phyloP scores from a whole-genome alignment of 495 filamentous ascomycete species.

The Penicillium waksmanii region DNA sequence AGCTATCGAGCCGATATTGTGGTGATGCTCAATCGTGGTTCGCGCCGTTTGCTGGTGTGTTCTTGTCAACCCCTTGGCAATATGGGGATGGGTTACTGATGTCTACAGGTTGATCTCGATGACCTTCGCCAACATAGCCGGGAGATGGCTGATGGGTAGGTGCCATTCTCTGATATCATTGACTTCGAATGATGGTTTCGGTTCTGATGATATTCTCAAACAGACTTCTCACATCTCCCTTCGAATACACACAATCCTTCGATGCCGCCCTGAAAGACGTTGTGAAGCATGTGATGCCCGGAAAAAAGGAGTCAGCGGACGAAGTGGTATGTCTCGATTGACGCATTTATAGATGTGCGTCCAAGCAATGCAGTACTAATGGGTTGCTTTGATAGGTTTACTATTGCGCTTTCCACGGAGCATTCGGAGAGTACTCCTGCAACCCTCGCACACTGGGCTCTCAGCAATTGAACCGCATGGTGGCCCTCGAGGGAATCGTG shows the following conservation, averaged over 20 bases:
- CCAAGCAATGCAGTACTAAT: neutral
- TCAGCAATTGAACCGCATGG: constrained; percentile 88
- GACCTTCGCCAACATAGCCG: constrained; percentile 89
- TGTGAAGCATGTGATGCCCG: constrained; percentile 70
- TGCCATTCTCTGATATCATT: neutral
- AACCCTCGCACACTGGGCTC: constrained; percentile 93
- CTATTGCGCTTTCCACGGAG: constrained; percentile 93
- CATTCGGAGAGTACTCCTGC: constrained; percentile 92
- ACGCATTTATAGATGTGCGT: neutral
- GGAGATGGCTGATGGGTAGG: constrained; percentile 82
- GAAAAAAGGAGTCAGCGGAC: constrained; percentile 57
- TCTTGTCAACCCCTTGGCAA: constrained; percentile 5
- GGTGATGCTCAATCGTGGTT: constrained; percentile 87
- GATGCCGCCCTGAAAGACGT: constrained; percentile 87
- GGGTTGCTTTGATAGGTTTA: constrained; percentile 59
- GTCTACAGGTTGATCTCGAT: constrained; percentile 80
- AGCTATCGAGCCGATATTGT: constrained; percentile 85
- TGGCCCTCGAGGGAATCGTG: constrained; percentile 97
- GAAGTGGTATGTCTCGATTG: constrained; percentile 55
- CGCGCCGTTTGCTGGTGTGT: constrained; percentile 67
- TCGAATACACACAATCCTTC: constrained; percentile 86
- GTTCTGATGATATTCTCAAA: neutral
- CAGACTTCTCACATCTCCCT: constrained; percentile 78
- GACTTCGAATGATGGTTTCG: neutral
- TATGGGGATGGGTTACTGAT: constrained; percentile 20